Evolutionary conservation across 306 rosid genomes (phyloP), one percentile per base, ranked within the genome.

Genomic region (Heteromeles arbutifolia): DNA sequence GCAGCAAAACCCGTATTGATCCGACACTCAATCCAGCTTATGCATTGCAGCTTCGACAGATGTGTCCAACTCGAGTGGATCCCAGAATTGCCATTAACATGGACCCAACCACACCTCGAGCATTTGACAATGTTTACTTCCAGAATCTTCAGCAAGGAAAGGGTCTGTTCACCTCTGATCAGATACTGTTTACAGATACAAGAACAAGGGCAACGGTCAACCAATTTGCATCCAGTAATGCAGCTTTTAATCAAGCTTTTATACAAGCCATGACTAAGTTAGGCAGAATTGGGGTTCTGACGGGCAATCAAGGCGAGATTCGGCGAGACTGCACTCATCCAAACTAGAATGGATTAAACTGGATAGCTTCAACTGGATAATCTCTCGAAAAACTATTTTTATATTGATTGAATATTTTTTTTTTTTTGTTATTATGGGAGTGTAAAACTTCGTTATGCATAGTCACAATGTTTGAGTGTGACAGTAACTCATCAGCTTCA

Each of bases 21-120:
- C 84, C 86, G 5, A 69, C 76, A 21, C 86, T 83, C 4, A 43
- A 79, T 43, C 37, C 53, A 24, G 43, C 39, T 2, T 83, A 79
- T n/a, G 84, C 86, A 3, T 3, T 76, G 28, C 81, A 83, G 64
- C 86, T 83, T 3, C 79, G 79, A 54, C 79, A 83, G 65, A 83
- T 83, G 86, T 83, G 86, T 56, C 86, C 86, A 0, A 0, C 24
- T 19, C 67, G 29, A 1, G 86, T 79, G 52, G 86, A 83, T 70
- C 84, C 86, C 4, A 66, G 79, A 72, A 83, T 83, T 13, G 86
- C 86, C 81, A 83, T 83, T 15, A 67, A 79, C 78, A 83, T 83
- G 86, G 86, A 83, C 65, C 86, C 86, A 34, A 76, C 76, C 8
- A 79, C 86, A 6, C 78, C 86, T 4, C 67, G 31, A 41, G 67